Evolutionary conservation across 768 basidiomycete species (phyloP).

Genomic region (Arthromyces matolae): DNA sequence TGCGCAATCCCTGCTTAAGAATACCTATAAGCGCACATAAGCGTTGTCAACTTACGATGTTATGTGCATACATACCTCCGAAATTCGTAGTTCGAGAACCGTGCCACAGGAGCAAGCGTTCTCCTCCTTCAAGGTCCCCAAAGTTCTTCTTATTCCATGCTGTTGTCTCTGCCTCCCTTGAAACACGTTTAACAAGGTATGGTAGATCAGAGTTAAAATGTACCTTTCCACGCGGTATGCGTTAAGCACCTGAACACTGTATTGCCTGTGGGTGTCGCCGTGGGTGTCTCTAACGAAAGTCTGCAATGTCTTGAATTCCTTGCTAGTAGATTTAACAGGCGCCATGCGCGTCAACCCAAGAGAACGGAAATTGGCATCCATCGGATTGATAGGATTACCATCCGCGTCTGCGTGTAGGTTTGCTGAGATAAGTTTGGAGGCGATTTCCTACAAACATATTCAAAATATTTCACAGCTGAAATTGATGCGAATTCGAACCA

Average conservation of each 20-base stretch:
- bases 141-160: slow-evolving; percentile 46
- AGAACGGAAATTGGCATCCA: slow-evolving; percentile 53
- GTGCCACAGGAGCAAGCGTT: slow-evolving; percentile 59
- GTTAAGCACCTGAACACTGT: slow-evolving; percentile 38
- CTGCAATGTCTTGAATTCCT: slow-evolving; percentile 47
- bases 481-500: slow-evolving; percentile 32
- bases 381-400: slow-evolving; percentile 49
- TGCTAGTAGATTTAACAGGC: slow-evolving; percentile 34
- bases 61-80: slow-evolving; percentile 34
- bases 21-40: slow-evolving; percentile 36
- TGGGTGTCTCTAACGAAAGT: slow-evolving; percentile 52
- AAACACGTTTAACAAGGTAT: neutral
- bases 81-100: slow-evolving; percentile 63
- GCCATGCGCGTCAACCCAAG: slow-evolving; percentile 51
- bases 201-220: neutral
- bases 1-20: slow-evolving; percentile 57
- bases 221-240: slow-evolving; percentile 57
- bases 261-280: slow-evolving; percentile 49
- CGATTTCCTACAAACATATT: slow-evolving; percentile 44
- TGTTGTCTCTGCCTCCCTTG: slow-evolving; percentile 24
- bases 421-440: slow-evolving; percentile 50
- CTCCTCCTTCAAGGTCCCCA: slow-evolving; percentile 39
- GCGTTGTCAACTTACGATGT: neutral
- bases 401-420: slow-evolving; percentile 33
- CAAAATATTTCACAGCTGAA: neutral